Conservation (phyloP, 2,329 filamentous ascomycete species). For the Aspergillus jensenii region DNA sequence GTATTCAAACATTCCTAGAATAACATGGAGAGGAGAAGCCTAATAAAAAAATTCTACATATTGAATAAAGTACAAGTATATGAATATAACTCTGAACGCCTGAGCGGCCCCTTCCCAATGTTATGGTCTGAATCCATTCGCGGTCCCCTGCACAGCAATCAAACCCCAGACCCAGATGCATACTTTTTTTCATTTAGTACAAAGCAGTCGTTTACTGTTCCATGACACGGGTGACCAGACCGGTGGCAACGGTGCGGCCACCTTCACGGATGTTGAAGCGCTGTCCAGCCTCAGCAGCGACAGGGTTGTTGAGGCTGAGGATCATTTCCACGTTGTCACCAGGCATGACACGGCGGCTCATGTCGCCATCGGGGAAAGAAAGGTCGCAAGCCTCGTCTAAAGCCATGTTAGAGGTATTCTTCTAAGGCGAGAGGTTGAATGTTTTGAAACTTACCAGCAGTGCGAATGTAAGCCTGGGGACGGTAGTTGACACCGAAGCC, state of each 20-base stretch:
- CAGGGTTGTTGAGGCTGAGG: slow-evolving; percentile 77
- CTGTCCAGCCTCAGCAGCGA: slow-evolving; percentile 87
- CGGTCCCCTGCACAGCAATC: slow-evolving; percentile 37
- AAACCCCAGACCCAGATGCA: slow-evolving; percentile 27
- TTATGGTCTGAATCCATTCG: slow-evolving; percentile 28
- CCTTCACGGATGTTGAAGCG: slow-evolving; percentile 98
- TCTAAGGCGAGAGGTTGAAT: slow-evolving; percentile 18
- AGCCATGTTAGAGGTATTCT: slow-evolving; percentile 6
- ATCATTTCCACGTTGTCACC: slow-evolving; percentile 99
- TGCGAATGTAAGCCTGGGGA: slow-evolving; percentile 93
- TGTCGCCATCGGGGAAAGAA: slow-evolving; percentile 80
- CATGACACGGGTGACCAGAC: slow-evolving; percentile 73
- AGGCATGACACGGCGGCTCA: slow-evolving; percentile 86
- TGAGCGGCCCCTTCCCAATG: slow-evolving; percentile 22
- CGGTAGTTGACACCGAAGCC: slow-evolving; percentile 96
- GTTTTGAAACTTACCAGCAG: slow-evolving; percentile 67
- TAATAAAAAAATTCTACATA: slow-evolving; percentile 27
- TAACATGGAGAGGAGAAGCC: slow-evolving; percentile 27
- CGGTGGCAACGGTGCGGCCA: slow-evolving; percentile 83
- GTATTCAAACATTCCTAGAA: slow-evolving; percentile 19
- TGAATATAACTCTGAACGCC: slow-evolving; percentile 39
- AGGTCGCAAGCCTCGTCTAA: slow-evolving; percentile 69
- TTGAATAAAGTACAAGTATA: slow-evolving; percentile 35
- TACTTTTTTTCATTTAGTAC: slow-evolving; percentile 33
- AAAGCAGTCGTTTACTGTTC: slow-evolving; percentile 40